Percentiles rank a stretch among this genome's conserved stretches.
Conservation (phyloP, 192 early-diverging fungal genomes). For the Backusella morwellensis region DNA sequence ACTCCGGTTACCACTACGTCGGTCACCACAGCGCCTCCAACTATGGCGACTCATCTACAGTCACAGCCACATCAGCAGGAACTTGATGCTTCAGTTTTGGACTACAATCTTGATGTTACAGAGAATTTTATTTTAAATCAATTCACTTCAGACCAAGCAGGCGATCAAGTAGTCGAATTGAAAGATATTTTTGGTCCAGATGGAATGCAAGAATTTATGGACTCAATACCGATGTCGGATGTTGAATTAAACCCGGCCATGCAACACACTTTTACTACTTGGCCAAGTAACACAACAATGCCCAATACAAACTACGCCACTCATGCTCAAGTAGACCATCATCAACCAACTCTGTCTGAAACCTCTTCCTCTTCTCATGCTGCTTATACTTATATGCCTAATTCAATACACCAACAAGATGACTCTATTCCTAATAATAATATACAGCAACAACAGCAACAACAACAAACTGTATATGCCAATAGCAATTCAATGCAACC, state of each 20-base stretch:
- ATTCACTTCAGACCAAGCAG: constrained; percentile 46
- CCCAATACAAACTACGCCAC: constrained; percentile 1
- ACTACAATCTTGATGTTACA: constrained; percentile 1
- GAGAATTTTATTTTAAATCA: constrained; percentile 41
- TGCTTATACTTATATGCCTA: background rate
- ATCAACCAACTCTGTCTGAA: background rate
- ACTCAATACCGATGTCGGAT: constrained; percentile 18
- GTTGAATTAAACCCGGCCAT: constrained; percentile 1
- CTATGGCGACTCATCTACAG: background rate
- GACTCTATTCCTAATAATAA: background rate
- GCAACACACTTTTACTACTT: background rate
- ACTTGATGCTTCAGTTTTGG: background rate
- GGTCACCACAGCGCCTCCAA: background rate
- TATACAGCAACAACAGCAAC: background rate
- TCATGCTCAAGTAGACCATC: background rate
- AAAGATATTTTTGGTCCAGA: constrained; percentile 25
- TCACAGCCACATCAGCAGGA: background rate
- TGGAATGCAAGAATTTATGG: constrained; percentile 26
- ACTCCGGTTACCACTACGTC: background rate
- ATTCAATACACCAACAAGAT: background rate
- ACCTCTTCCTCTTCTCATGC: background rate
- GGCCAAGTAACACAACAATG: background rate
- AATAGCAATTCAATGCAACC: background rate
- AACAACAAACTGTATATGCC: background rate
- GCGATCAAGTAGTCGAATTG: constrained; percentile 35